Evolutionary conservation across 495 filamentous ascomycete species (phyloP), one percentile per base, ranked within the genome.

Genomic region (Aspergillus affinis): DNA sequence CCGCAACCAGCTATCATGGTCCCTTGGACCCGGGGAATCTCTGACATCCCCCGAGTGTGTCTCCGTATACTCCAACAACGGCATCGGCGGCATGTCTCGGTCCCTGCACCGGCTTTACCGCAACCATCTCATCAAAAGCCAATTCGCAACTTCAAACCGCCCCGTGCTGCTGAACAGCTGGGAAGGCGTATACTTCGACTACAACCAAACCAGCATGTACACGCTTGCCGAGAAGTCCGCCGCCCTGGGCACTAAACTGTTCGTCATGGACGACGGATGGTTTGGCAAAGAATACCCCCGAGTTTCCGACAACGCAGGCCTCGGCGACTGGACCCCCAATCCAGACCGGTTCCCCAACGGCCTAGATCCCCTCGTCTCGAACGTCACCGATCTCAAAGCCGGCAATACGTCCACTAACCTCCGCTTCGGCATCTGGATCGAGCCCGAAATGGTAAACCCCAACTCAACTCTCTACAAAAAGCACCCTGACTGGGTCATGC

Each of bases 191-290:
- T 69, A 73, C 12, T 82, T 80, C 54, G 56, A 80, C 61, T 75
- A 73, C 62, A 80, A 85, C 63, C 44, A 78, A 20, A 76, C 69
- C 36, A 79, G 67, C 8, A 78, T 84, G 61, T 72, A 78, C 19
- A 58, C 72, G 0, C 57, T 85, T 0, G 82, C 82, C 0, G 48
- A 81, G 52, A 76, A 81, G 44, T 75, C 82, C 0, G 81, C 82
- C 0, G 77, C 70, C 1, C 70, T 84, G 7, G 82, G 82, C 4
- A 72, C 78, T 27, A 77, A 73, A 27, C 71, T 84, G 0, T 82
- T 85, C 48, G 82, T 84, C 27, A 75, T 82, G 58, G 82, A 85
- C 47, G 82, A 85, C 62, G 82, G 82, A 29, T 85, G 82, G 81
- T 85, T 85, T 47, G 82, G 82, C 29, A 70, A 77, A 18, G 70